Conservation (phyloP, 345 rosid genomes). For the Citrus hindsii region DNA sequence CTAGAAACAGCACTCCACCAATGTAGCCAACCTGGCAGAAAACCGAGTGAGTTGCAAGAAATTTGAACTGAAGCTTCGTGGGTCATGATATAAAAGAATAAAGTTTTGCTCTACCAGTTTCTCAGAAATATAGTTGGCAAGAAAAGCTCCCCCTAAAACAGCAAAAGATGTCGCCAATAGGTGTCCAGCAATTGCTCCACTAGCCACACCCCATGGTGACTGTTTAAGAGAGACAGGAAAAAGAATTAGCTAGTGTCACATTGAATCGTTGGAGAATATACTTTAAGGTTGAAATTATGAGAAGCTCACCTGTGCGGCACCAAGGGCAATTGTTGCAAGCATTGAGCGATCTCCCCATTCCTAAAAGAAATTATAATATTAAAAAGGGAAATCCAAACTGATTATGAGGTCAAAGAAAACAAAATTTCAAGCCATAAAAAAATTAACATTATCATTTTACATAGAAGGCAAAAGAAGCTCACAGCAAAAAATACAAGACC, state of each 20-base stretch:
- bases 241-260: neutral
- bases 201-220: constrained; percentile 98
- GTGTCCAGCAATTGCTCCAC: constrained; percentile 97
- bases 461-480: constrained; percentile 29
- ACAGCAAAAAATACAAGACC: constrained; percentile 97
- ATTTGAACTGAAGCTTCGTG: neutral
- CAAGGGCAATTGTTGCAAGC: constrained; percentile 98
- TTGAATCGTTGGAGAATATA: neutral
- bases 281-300: neutral
- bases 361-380: constrained; percentile 29
- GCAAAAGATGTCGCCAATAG: constrained; percentile 81
- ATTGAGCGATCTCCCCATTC: constrained; percentile 99
- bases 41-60: constrained; percentile 12
- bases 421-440: neutral
- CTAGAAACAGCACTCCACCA: constrained; percentile 83
- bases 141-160: constrained; percentile 85
- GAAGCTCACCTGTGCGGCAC: constrained; percentile 78
- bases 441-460: neutral
- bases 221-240: constrained; percentile 18
- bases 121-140: constrained; percentile 92
- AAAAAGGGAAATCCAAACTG: neutral
- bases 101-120: constrained; percentile 54
- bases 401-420: neutral
- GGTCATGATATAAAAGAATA: neutral
- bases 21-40: constrained; percentile 79